Evolutionary conservation across 495 filamentous ascomycete species (phyloP).

Genomic region (Elaphomyces granulatus): DNA sequence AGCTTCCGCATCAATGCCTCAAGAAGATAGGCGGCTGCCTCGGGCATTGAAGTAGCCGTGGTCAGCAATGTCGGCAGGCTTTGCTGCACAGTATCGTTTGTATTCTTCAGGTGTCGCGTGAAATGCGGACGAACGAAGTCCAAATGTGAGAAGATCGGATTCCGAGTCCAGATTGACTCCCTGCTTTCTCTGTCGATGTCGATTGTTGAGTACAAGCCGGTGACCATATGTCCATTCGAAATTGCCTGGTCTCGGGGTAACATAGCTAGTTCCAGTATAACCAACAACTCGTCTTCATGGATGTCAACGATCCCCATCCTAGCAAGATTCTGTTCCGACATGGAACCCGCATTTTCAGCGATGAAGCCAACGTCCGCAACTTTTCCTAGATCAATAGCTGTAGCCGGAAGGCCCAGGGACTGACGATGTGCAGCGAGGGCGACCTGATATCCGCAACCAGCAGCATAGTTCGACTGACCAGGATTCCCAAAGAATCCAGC

Average conservation of each 20-base stretch:
- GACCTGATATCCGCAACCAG: too few species aligned
- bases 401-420: conserved; percentile 18
- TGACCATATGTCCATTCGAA: conserved; percentile 6
- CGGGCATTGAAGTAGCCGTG: not conserved
- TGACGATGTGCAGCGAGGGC: conserved; percentile 23
- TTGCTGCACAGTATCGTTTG: too few species aligned
- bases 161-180: conserved; percentile 2
- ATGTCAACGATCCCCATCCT: conserved; percentile 1
- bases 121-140: too few species aligned
- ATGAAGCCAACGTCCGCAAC: conserved; percentile 29
- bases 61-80: too few species aligned
- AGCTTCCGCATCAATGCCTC: conserved; percentile 8
- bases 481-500: conserved; percentile 37
- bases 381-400: conserved; percentile 25
- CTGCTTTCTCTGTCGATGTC: conserved; percentile 6
- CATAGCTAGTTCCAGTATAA: too few species aligned
- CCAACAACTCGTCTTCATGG: conserved; percentile 1
- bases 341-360: conserved; percentile 10
- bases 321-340: conserved; percentile 1
- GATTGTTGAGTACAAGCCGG: too few species aligned
- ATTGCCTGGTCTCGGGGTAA: not conserved
- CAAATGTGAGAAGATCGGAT: conserved; percentile 10
- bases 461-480: conserved; percentile 45
- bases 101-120: too few species aligned
- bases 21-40: conserved; percentile 3